Evolutionary conservation across 2,329 filamentous ascomycete species (phyloP).

Genomic region (Blastomyces gilchristii): DNA sequence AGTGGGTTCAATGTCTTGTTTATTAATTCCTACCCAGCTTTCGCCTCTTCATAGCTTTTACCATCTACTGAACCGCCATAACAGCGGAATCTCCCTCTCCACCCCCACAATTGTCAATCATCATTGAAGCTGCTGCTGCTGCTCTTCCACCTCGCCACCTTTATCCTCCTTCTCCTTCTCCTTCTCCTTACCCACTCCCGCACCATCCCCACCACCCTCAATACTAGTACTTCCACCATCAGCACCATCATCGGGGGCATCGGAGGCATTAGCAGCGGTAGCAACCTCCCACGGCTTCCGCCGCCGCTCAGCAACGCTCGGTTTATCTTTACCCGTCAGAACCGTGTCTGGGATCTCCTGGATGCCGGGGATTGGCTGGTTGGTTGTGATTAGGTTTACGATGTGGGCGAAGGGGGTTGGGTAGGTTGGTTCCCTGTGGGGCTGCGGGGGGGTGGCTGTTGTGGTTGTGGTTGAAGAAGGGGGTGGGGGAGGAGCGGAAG

Average conservation of each 20-base stretch:
- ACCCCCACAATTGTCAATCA: background rate
- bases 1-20: background rate
- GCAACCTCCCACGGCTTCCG: constrained; percentile 72
- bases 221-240: too few relatives aligned
- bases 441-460: background rate
- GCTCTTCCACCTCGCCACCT: background rate
- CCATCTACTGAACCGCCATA: background rate
- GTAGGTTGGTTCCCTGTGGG: constrained; percentile 50
- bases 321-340: constrained; percentile 56
- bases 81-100: background rate
- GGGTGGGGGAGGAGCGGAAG: background rate
- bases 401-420: constrained; percentile 77
- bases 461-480: background rate
- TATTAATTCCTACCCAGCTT: background rate
- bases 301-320: constrained; percentile 43
- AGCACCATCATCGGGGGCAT: too few relatives aligned
- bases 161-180: background rate
- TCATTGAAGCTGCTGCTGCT: background rate
- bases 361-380: constrained; percentile 77
- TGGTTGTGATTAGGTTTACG: constrained; percentile 71
- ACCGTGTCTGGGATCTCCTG: constrained; percentile 75
- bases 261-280: too few relatives aligned
- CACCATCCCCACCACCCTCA: background rate
- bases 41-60: background rate
- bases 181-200: background rate